Evolutionary conservation across 2,329 filamentous ascomycete species (phyloP).

Genomic region (Tympanopsis confertula): DNA sequence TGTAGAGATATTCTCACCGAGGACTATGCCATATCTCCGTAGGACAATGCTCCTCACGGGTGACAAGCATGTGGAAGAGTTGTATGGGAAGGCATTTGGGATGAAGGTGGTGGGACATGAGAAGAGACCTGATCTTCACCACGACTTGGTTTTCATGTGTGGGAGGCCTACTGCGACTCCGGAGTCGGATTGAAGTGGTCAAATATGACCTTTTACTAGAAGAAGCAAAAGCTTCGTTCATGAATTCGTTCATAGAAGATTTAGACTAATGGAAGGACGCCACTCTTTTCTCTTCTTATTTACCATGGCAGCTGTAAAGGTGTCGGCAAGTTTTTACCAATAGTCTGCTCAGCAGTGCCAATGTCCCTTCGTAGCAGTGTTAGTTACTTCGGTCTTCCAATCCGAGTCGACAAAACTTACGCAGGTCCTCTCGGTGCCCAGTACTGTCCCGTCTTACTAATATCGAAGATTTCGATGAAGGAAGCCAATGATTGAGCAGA

Average conservation of each 20-base stretch:
- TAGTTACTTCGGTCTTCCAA: background rate
- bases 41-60: background rate
- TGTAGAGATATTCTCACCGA: background rate
- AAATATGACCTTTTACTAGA: too few relatives aligned
- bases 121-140: too few relatives aligned
- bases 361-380: constrained; percentile 36
- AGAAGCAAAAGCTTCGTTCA: too few relatives aligned
- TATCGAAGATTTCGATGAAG: constrained; percentile 51
- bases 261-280: too few relatives aligned
- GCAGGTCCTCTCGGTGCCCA: constrained; percentile 61
- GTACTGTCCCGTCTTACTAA: constrained; percentile 56
- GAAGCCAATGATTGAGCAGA: constrained; percentile 50
- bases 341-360: constrained; percentile 51
- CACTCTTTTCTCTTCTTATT: constrained; percentile 6
- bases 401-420: constrained; percentile 26
- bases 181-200: too few relatives aligned
- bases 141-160: too few relatives aligned
- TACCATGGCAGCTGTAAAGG: constrained; percentile 59
- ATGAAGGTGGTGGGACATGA: background rate
- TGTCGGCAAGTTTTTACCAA: constrained; percentile 49
- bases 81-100: background rate
- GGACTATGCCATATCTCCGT: background rate
- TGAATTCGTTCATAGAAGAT: too few relatives aligned
- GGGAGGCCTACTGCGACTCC: too few relatives aligned
- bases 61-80: background rate